Conservation (phyloP, 441 rosid species). For the Breynia disticha region DNA sequence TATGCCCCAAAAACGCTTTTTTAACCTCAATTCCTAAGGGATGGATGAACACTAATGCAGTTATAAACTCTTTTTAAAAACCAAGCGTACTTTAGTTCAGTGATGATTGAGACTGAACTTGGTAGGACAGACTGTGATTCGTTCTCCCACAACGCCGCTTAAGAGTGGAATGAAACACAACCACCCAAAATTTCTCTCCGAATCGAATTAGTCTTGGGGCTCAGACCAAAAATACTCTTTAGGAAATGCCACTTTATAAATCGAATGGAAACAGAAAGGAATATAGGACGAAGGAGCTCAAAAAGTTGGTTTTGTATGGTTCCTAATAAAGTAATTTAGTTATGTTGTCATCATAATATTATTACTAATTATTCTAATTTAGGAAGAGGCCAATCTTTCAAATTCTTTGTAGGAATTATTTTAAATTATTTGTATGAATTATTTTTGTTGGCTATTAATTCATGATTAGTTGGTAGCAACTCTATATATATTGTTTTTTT, state of each 20-base stretch:
- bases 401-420: neutral
- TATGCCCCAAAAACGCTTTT: too few relatives aligned
- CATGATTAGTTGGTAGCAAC: neutral
- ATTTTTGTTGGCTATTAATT: neutral
- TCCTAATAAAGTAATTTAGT: neutral
- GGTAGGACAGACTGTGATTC: too few relatives aligned
- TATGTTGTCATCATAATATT: neutral
- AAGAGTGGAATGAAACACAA: too few relatives aligned
- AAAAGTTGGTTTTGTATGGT: neutral
- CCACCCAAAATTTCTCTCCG: too few relatives aligned
- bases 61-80: too few relatives aligned
- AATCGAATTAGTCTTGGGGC: too few relatives aligned
- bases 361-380: neutral
- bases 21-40: too few relatives aligned
- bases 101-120: too few relatives aligned
- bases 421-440: neutral
- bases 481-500: neutral
- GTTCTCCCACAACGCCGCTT: too few relatives aligned
- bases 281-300: neutral
- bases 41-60: too few relatives aligned
- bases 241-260: neutral
- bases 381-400: neutral
- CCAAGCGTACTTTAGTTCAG: too few relatives aligned
- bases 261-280: neutral
- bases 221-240: too few relatives aligned